Conservation (phyloP, 371 early-diverging fungal species). For the Parasitella parasitica region DNA sequence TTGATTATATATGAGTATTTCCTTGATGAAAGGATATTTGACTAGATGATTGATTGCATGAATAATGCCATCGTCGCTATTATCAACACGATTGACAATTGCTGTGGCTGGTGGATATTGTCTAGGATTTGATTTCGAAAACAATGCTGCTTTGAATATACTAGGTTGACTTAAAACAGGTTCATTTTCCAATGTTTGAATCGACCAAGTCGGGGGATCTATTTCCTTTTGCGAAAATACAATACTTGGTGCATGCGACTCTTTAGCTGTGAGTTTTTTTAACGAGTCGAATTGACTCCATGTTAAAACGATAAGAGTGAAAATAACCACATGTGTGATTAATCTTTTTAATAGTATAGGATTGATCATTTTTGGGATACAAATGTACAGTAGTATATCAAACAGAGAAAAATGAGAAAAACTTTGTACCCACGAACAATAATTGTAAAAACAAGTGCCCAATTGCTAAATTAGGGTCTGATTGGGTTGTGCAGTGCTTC, state of each 20-base stretch:
- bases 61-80: constrained; percentile 40
- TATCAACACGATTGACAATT: constrained; percentile 49
- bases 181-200: constrained; percentile 34
- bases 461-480: neutral
- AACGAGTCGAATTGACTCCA: neutral
- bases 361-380: neutral
- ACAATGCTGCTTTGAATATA: neutral
- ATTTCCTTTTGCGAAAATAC: neutral
- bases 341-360: neutral
- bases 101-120: constrained; percentile 47
- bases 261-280: neutral
- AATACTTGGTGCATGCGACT: neutral
- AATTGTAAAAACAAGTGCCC: neutral
- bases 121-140: neutral
- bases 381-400: neutral
- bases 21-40: constrained; percentile 47
- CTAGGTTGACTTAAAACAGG: constrained; percentile 18
- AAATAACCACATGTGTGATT: neutral
- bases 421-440: neutral
- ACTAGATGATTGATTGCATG: constrained; percentile 36
- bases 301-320: neutral
- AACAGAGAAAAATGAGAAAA: neutral
- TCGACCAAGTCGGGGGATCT: neutral
- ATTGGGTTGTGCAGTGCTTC: too few relatives aligned
- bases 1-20: constrained; percentile 49